A percentile compares a stretch with the other conserved stretches of the same genome.
These are phyloP conservation scores for Alternaria ethzedia DNA, from an alignment of 2,329 filamentous ascomycete species.

Conservation along the genomic window DNA sequence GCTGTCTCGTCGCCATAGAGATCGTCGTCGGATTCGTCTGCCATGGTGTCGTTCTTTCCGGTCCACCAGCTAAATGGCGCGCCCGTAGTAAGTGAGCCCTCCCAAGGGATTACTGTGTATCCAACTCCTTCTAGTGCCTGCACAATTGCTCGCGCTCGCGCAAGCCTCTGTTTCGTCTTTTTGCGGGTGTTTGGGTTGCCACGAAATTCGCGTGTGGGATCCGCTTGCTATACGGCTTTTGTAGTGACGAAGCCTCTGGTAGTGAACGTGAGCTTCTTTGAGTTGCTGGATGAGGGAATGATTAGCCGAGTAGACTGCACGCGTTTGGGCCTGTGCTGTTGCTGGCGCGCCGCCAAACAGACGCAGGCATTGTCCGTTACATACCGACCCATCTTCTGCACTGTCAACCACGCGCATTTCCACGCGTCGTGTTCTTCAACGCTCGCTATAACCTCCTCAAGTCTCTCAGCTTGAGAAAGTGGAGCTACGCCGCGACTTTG, in stretches of 20 bases:
- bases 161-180: neutral
- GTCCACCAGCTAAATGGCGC: neutral
- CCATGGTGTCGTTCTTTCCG: conserved; percentile 45
- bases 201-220: neutral
- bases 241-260: neutral
- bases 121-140: neutral
- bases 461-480: neutral
- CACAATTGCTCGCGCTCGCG: too few species aligned
- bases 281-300: conserved; percentile 16
- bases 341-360: conserved; percentile 10
- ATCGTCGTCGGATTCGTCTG: conserved; percentile 61
- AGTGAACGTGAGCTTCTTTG: conserved; percentile 12
- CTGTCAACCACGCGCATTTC: neutral
- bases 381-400: neutral
- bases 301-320: conserved; percentile 28
- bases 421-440: neutral
- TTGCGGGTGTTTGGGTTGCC: neutral
- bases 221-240: neutral
- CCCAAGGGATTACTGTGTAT: neutral
- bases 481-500: neutral
- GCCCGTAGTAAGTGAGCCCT: neutral
- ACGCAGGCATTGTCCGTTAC: neutral
- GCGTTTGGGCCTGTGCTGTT: conserved; percentile 28
- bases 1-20: conserved; percentile 53
- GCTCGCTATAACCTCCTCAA: neutral